A percentile compares a stretch with the other conserved stretches of the same genome.
These are phyloP conservation scores for Adansonia grandidieri DNA, from an alignment of 441 rosid species.

Conservation along the genomic window DNA sequence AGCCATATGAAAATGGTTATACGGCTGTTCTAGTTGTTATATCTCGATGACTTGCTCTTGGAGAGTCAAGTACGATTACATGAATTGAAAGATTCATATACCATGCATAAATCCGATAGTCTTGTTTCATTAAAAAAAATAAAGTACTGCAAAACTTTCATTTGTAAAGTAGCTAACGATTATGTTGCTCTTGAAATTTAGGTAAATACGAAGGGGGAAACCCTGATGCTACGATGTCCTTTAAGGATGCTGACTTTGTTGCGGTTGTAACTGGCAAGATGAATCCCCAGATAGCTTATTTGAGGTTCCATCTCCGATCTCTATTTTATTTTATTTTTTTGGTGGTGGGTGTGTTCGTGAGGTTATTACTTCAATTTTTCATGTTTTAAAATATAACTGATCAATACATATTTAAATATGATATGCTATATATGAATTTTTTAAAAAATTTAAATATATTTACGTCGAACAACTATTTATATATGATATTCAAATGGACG, in stretches of 20 bases:
- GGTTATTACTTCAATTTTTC: no score
- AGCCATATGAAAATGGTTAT: not conserved
- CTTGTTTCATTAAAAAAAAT: not conserved
- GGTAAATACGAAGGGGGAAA: constrained; percentile 85
- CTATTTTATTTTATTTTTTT: not conserved
- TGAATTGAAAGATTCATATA: not conserved
- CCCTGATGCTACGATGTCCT: constrained; percentile 82
- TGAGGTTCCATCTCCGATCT: constrained; percentile 51
- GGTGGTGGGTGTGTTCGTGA: no score
- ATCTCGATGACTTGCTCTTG: not conserved
- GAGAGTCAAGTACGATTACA: not conserved
- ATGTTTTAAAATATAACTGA: no score
- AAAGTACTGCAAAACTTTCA: not conserved
- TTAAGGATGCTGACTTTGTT: constrained; percentile 87
- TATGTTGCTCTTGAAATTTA: constrained; percentile 25
- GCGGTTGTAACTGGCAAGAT: constrained; percentile 86
- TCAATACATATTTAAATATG: no score
- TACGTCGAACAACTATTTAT: no score
- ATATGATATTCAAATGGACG: no score
- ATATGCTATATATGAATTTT: no score
- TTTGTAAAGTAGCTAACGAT: no score
- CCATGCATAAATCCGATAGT: no score
- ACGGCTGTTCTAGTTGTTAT: not conserved
- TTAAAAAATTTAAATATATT: no score
- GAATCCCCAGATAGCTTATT: constrained; percentile 95